Evolutionary conservation across 2,329 filamentous ascomycete species (phyloP).

Genomic region (Hymenoscyphus salicellus): DNA sequence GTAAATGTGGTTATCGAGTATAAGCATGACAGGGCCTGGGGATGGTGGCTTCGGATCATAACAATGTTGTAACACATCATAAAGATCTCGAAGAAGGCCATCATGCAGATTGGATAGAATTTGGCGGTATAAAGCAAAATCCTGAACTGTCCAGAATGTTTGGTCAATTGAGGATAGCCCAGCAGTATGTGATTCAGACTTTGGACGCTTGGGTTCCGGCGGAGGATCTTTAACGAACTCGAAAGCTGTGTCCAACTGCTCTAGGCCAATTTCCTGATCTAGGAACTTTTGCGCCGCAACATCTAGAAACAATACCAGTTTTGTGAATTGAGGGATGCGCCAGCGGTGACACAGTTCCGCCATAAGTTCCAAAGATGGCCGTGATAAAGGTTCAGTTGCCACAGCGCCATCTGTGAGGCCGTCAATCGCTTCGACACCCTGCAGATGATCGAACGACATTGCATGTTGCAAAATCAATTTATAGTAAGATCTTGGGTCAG

Average conservation of each 20-base stretch:
- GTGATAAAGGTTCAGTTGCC: slow-evolving; percentile 56
- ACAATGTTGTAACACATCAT: slow-evolving; percentile 79
- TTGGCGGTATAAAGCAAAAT: slow-evolving; percentile 70
- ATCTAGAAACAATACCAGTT: slow-evolving; percentile 78
- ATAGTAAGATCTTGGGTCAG: slow-evolving; percentile 79
- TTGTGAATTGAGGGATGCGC: slow-evolving; percentile 81
- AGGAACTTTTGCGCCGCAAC: slow-evolving; percentile 81
- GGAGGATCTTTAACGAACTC: slow-evolving; percentile 73
- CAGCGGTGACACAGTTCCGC: slow-evolving; percentile 83
- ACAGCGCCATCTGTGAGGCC: slow-evolving; percentile 36
- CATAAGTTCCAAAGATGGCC: slow-evolving; percentile 75
- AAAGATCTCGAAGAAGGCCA: slow-evolving; percentile 79
- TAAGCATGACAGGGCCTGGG: slow-evolving; percentile 71
- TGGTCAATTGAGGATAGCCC: slow-evolving; percentile 55
- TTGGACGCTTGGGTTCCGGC: slow-evolving; percentile 54
- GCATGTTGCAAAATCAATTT: slow-evolving; percentile 77
- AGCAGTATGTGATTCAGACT: slow-evolving; percentile 35
- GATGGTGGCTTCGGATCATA: slow-evolving; percentile 85
- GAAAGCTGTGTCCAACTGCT: slow-evolving; percentile 81
- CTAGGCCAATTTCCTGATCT: slow-evolving; percentile 75
- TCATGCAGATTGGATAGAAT: slow-evolving; percentile 75
- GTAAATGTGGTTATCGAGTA: slow-evolving; percentile 80
- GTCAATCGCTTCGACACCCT: slow-evolving; percentile 48
- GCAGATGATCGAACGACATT: slow-evolving; percentile 61
- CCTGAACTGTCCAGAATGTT: slow-evolving; percentile 65